Evolutionary conservation across 768 basidiomycete genomes (phyloP).

Genomic region (Leccinum uliginosum): DNA sequence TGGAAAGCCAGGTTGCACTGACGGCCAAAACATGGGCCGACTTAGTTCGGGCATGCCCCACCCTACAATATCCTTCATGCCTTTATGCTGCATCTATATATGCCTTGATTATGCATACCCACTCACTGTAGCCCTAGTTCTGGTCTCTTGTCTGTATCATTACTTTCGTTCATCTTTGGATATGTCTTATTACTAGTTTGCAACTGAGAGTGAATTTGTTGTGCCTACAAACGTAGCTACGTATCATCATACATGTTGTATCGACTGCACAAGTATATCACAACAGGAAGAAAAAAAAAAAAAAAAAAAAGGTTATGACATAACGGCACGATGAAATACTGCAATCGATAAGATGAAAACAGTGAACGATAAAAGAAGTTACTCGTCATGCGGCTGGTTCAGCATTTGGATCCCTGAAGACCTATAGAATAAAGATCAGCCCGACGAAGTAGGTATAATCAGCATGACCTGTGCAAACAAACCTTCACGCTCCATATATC

Average conservation of each 20-base stretch:
- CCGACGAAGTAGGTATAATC: background rate
- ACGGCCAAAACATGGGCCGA: background rate
- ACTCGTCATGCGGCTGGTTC: conserved; percentile 20
- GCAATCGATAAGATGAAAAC: conserved; percentile 9
- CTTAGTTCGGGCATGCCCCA: background rate
- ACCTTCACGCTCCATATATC: conserved; percentile 77
- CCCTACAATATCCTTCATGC: background rate
- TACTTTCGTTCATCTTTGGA: conserved; percentile 15
- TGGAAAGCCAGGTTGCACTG: conserved; percentile 34
- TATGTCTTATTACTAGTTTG: conserved; percentile 2
- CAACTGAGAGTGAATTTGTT: background rate
- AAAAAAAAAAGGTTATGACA: conserved; percentile 8
- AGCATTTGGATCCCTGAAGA: conserved; percentile 43
- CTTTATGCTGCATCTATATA: background rate
- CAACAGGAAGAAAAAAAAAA: conserved; percentile 7
- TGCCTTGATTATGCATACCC: conserved; percentile 5
- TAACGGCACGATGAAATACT: conserved; percentile 5
- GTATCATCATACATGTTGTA: background rate
- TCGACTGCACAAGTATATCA: background rate
- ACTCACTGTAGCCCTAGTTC: conserved; percentile 22
- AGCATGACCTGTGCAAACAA: conserved; percentile 11
- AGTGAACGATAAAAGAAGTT: conserved; percentile 19
- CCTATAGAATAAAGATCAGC: conserved; percentile 25
- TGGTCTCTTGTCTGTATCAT: conserved; percentile 13
- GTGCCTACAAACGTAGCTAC: background rate